Conservation (phyloP, 1,284 basidiomycete genomes). For the Moesziomyces antarcticus region DNA sequence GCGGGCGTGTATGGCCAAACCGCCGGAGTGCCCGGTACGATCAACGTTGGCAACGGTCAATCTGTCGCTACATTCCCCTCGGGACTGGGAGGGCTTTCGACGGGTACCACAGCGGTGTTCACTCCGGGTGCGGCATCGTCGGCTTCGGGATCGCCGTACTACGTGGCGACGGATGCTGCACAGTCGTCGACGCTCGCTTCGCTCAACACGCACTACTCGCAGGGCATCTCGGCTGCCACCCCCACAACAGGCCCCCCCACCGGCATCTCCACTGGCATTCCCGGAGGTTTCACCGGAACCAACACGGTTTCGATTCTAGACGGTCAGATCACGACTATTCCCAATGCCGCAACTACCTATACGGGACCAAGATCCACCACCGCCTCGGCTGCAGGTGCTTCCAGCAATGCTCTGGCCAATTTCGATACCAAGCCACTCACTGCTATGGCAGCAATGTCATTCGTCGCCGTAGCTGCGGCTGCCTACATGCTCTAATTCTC, state of each 20-base stretch:
- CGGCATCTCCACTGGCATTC: constrained; percentile 31
- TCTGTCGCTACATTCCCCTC: constrained; percentile 24
- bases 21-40: constrained; percentile 30
- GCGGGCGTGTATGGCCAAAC: constrained; percentile 17
- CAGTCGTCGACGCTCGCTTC: constrained; percentile 30
- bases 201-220: constrained; percentile 38
- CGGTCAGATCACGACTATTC: constrained; percentile 35
- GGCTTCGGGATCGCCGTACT: constrained; percentile 14
- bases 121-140: constrained; percentile 29
- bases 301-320: constrained; percentile 26
- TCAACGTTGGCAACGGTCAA: constrained; percentile 42
- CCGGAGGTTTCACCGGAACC: constrained; percentile 34
- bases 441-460: too few species aligned
- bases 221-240: constrained; percentile 29
- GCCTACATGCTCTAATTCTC: too few species aligned
- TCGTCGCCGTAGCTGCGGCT: too few species aligned
- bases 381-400: not conserved
- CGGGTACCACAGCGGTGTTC: constrained; percentile 15
- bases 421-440: too few species aligned
- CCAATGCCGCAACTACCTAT: constrained; percentile 46
- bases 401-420: too few species aligned
- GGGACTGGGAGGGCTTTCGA: constrained; percentile 30
- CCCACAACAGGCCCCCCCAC: constrained; percentile 37
- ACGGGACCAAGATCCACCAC: constrained; percentile 11
- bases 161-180: constrained; percentile 34